Base-by-base conservation (phyloP, 2,329 filamentous ascomycete genomes). In the Fusarium drepaniforme region DNA sequence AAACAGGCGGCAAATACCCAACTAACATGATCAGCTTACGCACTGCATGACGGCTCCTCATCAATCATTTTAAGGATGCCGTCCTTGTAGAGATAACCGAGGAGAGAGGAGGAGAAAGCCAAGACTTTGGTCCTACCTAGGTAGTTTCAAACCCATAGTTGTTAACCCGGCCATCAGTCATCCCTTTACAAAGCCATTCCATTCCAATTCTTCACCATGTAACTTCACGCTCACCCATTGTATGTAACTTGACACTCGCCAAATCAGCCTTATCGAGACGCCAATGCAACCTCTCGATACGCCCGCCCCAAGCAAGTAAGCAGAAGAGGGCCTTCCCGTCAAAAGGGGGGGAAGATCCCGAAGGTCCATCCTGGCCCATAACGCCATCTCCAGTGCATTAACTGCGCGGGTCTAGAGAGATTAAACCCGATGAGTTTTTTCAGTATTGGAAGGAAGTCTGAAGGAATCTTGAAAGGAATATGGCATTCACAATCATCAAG, bases 261-360 rank as follows among this genome's bases (percentile, higher is more conserved):
- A 68, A 16, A 73, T 74, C 75, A 76, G 66, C 71, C 75, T 69
- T 77, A 70, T 76, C 75, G 46, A 68, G 71, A 60, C 64, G 42
- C 46, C 21, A 25, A 65, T 65, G 65, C 30, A 68, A 71, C 61
- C 44, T 56, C 33, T 33, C 28, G 15, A 30, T 46, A 13, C n/a
- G 13, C 21, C 23, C n/a, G 13, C 21, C 23, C 57, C 57, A 37
- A 58, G 67, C 61, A 53, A 64, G 57, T 16, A 57, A 49, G 53
- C 35, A 44, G 25, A 30, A 11, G 18, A 25, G 23, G 44, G 44
- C 23, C 49, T 33, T 53, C 46, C 58, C n/a, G 33, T 23, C 64
- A 62, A 70, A 75, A 46, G 64, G 72, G 64, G 62, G n/a, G 23
- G 12, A 15, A 35, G 33, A 35, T 33, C 49, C 49, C 49, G 25